Evolutionary conservation across 2,329 filamentous ascomycete species (phyloP).

Genomic region (Lecanicillium sp.): DNA sequence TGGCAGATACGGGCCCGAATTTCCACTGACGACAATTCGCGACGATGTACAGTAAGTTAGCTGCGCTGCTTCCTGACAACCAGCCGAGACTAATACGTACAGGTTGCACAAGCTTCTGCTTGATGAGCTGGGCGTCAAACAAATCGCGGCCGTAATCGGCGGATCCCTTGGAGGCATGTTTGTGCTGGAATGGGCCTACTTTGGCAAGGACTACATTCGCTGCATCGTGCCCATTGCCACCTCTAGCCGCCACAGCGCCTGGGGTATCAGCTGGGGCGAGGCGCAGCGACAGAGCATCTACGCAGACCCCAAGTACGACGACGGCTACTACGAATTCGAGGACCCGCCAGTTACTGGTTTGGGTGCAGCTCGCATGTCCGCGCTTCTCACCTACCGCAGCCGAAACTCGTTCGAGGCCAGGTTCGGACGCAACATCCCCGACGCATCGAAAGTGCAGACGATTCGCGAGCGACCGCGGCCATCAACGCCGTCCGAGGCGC

Average conservation of each 20-base stretch:
- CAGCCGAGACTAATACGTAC: constrained; percentile 17
- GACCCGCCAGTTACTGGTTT: constrained; percentile 84
- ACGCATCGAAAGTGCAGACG: constrained; percentile 74
- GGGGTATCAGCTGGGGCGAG: constrained; percentile 88
- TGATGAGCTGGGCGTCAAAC: constrained; percentile 72
- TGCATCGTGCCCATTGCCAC: constrained; percentile 79
- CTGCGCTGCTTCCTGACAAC: not conserved
- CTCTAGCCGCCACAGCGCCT: constrained; percentile 77
- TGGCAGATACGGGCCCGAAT: constrained; percentile 87
- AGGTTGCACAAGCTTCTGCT: constrained; percentile 74
- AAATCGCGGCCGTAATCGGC: constrained; percentile 72
- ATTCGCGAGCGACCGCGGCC: constrained; percentile 64
- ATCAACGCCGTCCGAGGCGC: constrained; percentile 59
- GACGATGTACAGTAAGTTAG: constrained; percentile 82
- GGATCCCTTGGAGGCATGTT: constrained; percentile 88
- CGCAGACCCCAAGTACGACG: constrained; percentile 95
- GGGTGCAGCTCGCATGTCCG: constrained; percentile 93
- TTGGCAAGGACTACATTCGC: constrained; percentile 78
- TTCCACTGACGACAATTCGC: constrained; percentile 88
- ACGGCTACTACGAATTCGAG: constrained; percentile 85
- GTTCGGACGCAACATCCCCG: constrained; percentile 88
- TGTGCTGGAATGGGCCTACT: constrained; percentile 86
- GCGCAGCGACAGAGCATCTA: constrained; percentile 92
- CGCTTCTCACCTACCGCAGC: constrained; percentile 89
- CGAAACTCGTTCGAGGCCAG: constrained; percentile 94